Evolutionary conservation across 495 filamentous ascomycete species (phyloP).

Genomic region (Bacidia rubella): DNA sequence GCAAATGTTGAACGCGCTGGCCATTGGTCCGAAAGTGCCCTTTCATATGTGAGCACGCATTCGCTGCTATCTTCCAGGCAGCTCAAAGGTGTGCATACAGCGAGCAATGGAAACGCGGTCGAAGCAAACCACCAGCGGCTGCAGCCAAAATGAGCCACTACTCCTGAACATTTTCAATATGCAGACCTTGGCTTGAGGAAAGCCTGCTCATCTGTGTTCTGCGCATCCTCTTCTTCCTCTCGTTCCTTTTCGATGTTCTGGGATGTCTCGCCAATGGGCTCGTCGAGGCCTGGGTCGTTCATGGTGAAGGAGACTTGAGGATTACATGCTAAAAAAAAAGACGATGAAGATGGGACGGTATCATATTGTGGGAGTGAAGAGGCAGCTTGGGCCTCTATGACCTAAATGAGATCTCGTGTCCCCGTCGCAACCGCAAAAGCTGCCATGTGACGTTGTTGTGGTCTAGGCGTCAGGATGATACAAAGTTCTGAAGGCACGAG

Average conservation of each 20-base stretch:
- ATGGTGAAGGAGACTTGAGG: conserved; percentile 27
- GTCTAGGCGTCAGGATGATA: no score
- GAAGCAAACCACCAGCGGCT: conserved; percentile 81
- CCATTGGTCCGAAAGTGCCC: conserved; percentile 75
- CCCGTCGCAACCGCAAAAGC: no score
- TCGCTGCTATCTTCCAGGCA: neutral
- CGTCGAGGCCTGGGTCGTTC: conserved; percentile 47
- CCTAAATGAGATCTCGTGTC: no score
- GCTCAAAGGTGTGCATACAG: conserved; percentile 32
- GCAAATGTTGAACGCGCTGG: conserved; percentile 69
- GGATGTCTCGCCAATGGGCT: conserved; percentile 37
- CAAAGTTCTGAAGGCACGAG: no score
- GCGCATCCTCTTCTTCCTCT: conserved; percentile 16
- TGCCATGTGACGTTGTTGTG: no score
- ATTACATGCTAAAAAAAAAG: no score
- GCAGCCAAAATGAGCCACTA: conserved; percentile 11
- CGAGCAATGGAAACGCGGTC: conserved; percentile 66
- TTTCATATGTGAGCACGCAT: conserved; percentile 4
- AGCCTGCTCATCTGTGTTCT: conserved; percentile 25
- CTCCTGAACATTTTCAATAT: neutral
- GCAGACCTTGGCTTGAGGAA: conserved; percentile 43
- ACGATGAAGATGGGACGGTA: no score
- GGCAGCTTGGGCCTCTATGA: no score
- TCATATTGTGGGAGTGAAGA: no score
- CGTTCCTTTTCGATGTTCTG: conserved; percentile 30